phyloP scores from a whole-genome alignment of 129 eudicot genomes.

The Apium graveolens region DNA sequence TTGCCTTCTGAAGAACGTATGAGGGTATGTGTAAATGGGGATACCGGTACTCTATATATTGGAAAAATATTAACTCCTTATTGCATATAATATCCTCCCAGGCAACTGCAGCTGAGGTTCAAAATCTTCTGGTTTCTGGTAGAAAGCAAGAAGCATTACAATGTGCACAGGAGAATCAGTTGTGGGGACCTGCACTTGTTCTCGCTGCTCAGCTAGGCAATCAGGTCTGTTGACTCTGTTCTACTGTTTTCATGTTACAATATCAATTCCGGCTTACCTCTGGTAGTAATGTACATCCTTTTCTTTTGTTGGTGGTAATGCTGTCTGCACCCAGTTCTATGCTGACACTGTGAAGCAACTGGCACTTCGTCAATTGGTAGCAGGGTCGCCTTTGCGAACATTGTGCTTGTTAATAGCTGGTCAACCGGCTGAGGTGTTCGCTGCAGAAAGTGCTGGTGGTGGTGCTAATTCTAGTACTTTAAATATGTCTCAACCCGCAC shows the following conservation, averaged over 20 bases:
- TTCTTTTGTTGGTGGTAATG: slow-evolving; percentile 1
- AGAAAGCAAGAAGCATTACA: slow-evolving; percentile 76
- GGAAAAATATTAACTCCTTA: slow-evolving; percentile 13
- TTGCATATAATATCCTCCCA: slow-evolving; percentile 21
- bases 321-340: slow-evolving; percentile 57
- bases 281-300: not conserved
- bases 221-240: slow-evolving; percentile 47
- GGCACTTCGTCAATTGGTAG: slow-evolving; percentile 77
- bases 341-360: slow-evolving; percentile 76
- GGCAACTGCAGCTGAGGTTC: slow-evolving; percentile 88
- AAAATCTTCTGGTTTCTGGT: slow-evolving; percentile 79
- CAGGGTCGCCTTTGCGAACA: slow-evolving; percentile 96
- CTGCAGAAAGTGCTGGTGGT: slow-evolving; percentile 31
- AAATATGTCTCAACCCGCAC: slow-evolving; percentile 45
- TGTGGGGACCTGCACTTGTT: slow-evolving; percentile 97
- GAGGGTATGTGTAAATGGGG: slow-evolving; percentile 38
- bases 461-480: slow-evolving; percentile 29
- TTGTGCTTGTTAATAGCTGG: slow-evolving; percentile 91
- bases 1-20: slow-evolving; percentile 76
- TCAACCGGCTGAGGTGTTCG: slow-evolving; percentile 84
- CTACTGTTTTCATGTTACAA: not conserved
- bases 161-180: slow-evolving; percentile 83
- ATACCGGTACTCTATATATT: slow-evolving; percentile 6
- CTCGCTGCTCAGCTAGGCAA: slow-evolving; percentile 95
- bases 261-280: not conserved